Percentiles rank a stretch among this genome's conserved stretches.
Conservation (phyloP, 306 rosid genomes). For the Cajanus cajan region DNA sequence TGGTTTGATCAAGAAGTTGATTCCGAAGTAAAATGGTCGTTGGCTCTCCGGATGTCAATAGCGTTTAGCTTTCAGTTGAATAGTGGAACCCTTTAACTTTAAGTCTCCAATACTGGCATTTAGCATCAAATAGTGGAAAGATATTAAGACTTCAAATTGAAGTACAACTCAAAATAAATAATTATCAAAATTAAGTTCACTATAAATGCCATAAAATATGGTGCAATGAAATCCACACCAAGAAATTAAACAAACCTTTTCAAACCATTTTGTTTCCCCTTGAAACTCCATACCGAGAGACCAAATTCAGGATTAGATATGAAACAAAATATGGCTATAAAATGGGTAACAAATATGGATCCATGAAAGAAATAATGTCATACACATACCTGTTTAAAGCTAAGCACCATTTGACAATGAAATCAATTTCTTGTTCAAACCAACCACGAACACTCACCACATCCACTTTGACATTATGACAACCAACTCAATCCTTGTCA, state of each 20-base stretch:
- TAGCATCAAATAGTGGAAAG: no score
- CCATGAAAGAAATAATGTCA: not conserved
- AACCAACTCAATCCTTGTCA: not conserved
- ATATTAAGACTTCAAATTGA: no score
- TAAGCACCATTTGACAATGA: not conserved
- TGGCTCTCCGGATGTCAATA: no score
- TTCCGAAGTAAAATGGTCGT: not conserved
- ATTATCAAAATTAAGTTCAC: no score
- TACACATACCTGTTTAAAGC: not conserved
- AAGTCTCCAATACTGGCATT: not conserved
- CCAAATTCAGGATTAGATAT: no score
- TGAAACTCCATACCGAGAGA: no score
- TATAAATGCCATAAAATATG: not conserved
- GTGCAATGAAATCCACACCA: not conserved
- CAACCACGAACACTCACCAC: not conserved
- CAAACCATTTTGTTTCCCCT: not conserved
- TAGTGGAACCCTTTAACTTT: not conserved
- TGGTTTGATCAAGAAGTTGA: not conserved
- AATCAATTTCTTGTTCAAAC: not conserved
- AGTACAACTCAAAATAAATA: not conserved
- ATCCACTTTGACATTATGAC: not conserved
- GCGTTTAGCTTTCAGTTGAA: not conserved
- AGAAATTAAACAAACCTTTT: no score
- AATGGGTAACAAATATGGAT: not conserved
- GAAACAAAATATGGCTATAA: not conserved